A percentile compares a stretch with the other conserved stretches of the same genome.
These are phyloP conservation scores for Bjerkandera adusta DNA, from an alignment of 1,284 basidiomycete genomes.

Conservation along the genomic window DNA sequence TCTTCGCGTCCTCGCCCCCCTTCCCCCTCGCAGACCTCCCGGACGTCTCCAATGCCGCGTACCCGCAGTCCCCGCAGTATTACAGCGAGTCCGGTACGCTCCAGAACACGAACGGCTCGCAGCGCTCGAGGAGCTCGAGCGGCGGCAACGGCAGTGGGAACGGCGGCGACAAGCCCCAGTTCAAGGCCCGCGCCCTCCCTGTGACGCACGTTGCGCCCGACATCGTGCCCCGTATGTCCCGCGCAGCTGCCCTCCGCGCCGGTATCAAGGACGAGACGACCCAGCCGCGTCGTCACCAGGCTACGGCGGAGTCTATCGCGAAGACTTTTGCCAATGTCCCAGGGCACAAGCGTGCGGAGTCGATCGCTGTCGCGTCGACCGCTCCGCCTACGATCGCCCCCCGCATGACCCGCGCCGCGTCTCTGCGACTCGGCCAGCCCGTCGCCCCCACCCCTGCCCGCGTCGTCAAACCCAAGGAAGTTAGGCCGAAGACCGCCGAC, in stretches of 20 bases:
- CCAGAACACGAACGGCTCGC: conserved; percentile 18
- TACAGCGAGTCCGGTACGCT: neutral
- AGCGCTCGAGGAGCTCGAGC: conserved; percentile 34
- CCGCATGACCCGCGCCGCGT: conserved; percentile 70
- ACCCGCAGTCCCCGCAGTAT: neutral
- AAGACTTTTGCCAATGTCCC: conserved; percentile 73
- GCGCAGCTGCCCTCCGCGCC: conserved; percentile 72
- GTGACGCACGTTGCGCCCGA: conserved; percentile 56
- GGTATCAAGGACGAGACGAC: conserved; percentile 39
- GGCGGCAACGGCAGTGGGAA: conserved; percentile 5
- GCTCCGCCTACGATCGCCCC: conserved; percentile 71
- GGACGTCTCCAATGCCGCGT: conserved; percentile 24
- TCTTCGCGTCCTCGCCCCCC: conserved; percentile 77
- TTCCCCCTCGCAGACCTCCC: conserved; percentile 70
- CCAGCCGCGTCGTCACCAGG: conserved; percentile 40
- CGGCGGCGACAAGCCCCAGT: conserved; percentile 45
- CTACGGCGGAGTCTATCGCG: conserved; percentile 56
- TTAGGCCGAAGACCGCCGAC: conserved; percentile 5
- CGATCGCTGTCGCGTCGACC: conserved; percentile 70
- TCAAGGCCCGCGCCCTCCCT: conserved; percentile 74
- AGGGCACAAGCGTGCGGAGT: conserved; percentile 68
- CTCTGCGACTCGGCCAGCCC: conserved; percentile 54
- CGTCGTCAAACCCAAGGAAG: conserved; percentile 16
- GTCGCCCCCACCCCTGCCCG: conserved; percentile 21
- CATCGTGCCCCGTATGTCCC: conserved; percentile 76